Conservation (phyloP, 257 asterid species). For the Salvia splendens region DNA sequence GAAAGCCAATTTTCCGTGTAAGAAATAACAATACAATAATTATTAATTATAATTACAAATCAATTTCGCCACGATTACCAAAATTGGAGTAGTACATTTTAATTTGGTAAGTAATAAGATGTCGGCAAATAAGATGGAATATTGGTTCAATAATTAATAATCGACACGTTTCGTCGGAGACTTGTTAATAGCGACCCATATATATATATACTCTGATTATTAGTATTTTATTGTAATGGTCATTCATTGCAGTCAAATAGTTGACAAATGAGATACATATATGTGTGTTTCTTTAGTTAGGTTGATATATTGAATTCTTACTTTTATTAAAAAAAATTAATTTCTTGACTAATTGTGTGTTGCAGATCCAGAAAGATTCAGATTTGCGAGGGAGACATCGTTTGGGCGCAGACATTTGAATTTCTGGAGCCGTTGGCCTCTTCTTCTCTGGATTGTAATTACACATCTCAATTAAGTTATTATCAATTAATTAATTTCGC, state of each 20-base stretch:
- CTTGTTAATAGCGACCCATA: neutral
- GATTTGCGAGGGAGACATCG: slow-evolving; percentile 91
- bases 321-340: too few relatives aligned
- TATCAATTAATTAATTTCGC: neutral
- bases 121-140: neutral
- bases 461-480: slow-evolving; percentile 14
- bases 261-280: too few relatives aligned
- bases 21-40: neutral
- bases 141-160: neutral
- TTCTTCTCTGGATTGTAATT: slow-evolving; percentile 75
- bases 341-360: neutral
- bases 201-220: neutral
- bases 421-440: slow-evolving; percentile 72
- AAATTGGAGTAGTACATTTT: too few relatives aligned
- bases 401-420: slow-evolving; percentile 85
- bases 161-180: slow-evolving; percentile 5
- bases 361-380: slow-evolving; percentile 89
- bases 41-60: neutral
- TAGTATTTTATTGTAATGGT: neutral
- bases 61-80: neutral
- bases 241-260: too few relatives aligned
- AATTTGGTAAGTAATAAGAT: neutral
- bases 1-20: neutral
- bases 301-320: neutral
- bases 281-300: neutral